phyloP scores from a whole-genome alignment of 2,329 filamentous ascomycete species.

The Thermomyces lanuginosus region DNA sequence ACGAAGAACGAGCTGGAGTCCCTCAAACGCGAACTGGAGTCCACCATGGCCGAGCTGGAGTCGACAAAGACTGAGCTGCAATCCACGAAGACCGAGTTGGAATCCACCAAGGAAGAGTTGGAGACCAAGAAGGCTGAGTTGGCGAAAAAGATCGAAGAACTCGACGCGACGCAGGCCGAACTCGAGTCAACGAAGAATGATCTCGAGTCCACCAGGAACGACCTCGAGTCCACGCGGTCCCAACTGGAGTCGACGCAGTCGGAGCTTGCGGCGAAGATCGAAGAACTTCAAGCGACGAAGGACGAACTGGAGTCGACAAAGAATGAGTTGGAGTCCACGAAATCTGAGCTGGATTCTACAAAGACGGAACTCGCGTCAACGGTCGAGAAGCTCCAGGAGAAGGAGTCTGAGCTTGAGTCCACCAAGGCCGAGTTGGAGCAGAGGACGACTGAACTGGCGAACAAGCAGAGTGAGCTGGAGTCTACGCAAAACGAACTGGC shows the following conservation, averaged over 20 bases:
- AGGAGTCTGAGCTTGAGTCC: conserved; percentile 8
- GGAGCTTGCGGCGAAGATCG: conserved; percentile 14
- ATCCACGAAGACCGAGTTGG: conserved; percentile 6
- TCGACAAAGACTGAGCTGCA: conserved; percentile 17
- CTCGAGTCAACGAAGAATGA: conserved; percentile 14
- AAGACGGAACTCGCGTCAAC: conserved; percentile 8
- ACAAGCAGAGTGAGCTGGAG: conserved; percentile 11
- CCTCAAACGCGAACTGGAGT: conserved; percentile 14
- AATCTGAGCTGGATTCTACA: conserved; percentile 6
- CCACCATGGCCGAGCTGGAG: conserved; percentile 20
- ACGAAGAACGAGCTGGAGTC: conserved; percentile 22
- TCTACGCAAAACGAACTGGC: conserved; percentile 5
- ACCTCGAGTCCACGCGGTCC: no score
- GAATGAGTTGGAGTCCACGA: conserved; percentile 10
- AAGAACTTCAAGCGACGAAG: conserved; percentile 13
- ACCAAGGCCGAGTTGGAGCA: conserved; percentile 8
- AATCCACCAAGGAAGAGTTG: conserved; percentile 3
- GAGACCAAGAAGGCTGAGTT: conserved; percentile 10
- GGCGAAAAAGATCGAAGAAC: conserved; percentile 12
- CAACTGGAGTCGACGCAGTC: no score
- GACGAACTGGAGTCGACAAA: conserved; percentile 14
- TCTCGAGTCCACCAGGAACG: conserved; percentile 13
- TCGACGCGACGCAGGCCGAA: conserved; percentile 14
- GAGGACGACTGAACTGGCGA: conserved; percentile 5
- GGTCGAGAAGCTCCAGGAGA: conserved; percentile 5